Percentiles rank a stretch among this genome's conserved stretches.
These are phyloP conservation scores for Primulina huaijiensis DNA, from an alignment of 257 asterid species.

Conservation along the genomic window DNA sequence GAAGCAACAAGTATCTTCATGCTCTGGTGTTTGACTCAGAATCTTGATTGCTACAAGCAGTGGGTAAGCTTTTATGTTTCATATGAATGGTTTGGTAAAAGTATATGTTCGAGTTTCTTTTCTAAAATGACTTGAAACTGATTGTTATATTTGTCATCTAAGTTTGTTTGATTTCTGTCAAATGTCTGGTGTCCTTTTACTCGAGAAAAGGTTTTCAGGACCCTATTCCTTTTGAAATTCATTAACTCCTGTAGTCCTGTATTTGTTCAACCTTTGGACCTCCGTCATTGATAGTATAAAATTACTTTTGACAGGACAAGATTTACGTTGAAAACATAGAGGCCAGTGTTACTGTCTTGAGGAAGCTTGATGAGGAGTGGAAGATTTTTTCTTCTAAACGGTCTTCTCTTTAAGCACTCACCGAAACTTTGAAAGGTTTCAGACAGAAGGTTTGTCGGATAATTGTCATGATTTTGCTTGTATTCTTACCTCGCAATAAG, in stretches of 20 bases:
- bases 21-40: conserved; percentile 80
- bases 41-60: conserved; percentile 69
- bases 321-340: conserved; percentile 57
- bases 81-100: not conserved
- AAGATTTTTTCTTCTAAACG: conserved; percentile 44
- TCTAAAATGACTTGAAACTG: no score
- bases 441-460: conserved; percentile 50
- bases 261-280: not conserved
- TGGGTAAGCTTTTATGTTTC: conserved; percentile 54
- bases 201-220: no score
- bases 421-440: conserved; percentile 57
- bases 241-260: not conserved
- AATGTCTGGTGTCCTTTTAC: no score
- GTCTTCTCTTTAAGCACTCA: conserved; percentile 52
- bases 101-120: no score
- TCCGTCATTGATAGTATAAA: conserved; percentile 5
- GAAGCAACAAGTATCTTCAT: conserved; percentile 68
- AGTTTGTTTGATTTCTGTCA: not conserved
- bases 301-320: conserved; percentile 47
- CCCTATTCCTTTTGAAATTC: no score
- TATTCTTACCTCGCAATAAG: not conserved
- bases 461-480: not conserved
- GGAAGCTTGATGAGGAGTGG: conserved; percentile 62
- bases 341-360: conserved; percentile 58
- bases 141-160: no score